Conservation (phyloP, 371 early-diverging fungal genomes). For the Batkoa obscura region DNA sequence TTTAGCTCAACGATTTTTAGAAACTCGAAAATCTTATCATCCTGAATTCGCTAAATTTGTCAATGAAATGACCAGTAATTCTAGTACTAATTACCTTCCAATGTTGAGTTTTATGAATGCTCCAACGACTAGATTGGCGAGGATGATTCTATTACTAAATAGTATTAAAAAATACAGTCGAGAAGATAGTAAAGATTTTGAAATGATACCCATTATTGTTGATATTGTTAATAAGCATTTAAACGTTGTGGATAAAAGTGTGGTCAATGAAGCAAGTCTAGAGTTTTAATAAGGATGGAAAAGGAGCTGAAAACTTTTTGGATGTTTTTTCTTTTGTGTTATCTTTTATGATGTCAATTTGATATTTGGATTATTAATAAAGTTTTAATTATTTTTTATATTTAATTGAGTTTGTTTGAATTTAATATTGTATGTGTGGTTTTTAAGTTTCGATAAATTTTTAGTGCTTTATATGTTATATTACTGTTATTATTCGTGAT, state of each 20-base stretch:
- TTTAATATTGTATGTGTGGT: too few relatives aligned
- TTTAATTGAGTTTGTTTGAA: too few relatives aligned
- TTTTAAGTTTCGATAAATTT: too few relatives aligned
- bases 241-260: background rate
- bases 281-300: too few relatives aligned
- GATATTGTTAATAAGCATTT: constrained; percentile 6
- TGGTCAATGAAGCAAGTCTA: too few relatives aligned
- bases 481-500: too few relatives aligned
- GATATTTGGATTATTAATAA: too few relatives aligned
- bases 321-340: too few relatives aligned
- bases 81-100: background rate
- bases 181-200: background rate
- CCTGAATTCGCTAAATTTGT: background rate
- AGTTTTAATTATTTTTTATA: too few relatives aligned
- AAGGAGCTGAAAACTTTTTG: too few relatives aligned
- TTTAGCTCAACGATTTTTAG: background rate
- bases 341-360: too few relatives aligned
- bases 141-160: background rate
- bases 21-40: background rate
- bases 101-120: background rate
- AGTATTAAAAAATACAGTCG: background rate
- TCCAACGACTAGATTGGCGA: background rate
- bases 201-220: background rate
- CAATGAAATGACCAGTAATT: background rate
- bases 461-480: too few relatives aligned